Evolutionary conservation across 2,329 filamentous ascomycete species (phyloP).

Genomic region (Fusarium praegraminearum): DNA sequence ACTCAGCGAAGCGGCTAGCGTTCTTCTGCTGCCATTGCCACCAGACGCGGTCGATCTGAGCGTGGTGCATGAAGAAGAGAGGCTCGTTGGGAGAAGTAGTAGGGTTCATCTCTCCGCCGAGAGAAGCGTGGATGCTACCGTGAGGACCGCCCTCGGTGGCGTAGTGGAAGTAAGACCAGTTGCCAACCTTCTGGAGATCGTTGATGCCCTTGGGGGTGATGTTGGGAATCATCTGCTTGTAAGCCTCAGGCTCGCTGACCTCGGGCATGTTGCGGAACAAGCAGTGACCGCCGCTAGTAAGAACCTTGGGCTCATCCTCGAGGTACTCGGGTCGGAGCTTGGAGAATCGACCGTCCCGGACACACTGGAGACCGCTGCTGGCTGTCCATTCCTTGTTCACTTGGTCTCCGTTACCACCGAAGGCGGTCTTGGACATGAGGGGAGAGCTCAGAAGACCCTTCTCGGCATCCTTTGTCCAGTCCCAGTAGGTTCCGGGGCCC

Average conservation of each 20-base stretch:
- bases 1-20: neutral
- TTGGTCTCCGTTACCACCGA: slow-evolving; percentile 4
- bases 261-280: slow-evolving; percentile 6
- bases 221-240: neutral
- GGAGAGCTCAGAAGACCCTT: slow-evolving; percentile 3
- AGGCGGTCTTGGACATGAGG: slow-evolving; percentile 5
- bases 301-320: neutral
- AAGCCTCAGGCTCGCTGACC: neutral
- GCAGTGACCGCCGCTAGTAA: neutral
- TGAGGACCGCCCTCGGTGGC: slow-evolving; percentile 8
- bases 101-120: slow-evolving; percentile 19
- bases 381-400: neutral
- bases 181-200: neutral
- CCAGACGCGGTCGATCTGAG: slow-evolving; percentile 17
- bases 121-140: slow-evolving; percentile 4
- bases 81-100: slow-evolving; percentile 21
- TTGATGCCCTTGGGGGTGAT: neutral
- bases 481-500: slow-evolving; percentile 18
- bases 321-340: slow-evolving; percentile 5
- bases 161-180: neutral
- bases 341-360: neutral
- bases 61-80: slow-evolving; percentile 22
- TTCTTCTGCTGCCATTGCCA: slow-evolving; percentile 19
- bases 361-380: neutral
- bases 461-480: slow-evolving; percentile 8